A percentile compares a stretch with the other conserved stretches of the same genome.
Evolutionary conservation across 352 stramenopile species (phyloP).

Genomic region (Phytophthora cryptogea): DNA sequence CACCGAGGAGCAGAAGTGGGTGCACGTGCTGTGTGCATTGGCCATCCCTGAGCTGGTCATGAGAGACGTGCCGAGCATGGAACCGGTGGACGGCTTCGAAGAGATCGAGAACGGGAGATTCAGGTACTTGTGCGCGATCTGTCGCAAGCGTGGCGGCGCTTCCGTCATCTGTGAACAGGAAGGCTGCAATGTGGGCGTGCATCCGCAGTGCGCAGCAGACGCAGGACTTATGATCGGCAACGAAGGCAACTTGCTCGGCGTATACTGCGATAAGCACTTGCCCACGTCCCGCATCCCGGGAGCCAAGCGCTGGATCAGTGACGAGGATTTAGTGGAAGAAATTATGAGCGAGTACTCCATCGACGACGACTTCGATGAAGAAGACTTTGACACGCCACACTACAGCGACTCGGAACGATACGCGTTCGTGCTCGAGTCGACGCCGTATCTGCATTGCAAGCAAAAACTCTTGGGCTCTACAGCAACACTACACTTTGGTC

Average conservation of each 20-base stretch:
- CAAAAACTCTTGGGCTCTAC: constrained; percentile 49
- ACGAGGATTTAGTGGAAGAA: constrained; percentile 83
- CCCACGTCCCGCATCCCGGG: constrained; percentile 63
- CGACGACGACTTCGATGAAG: constrained; percentile 47
- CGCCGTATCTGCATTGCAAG: constrained; percentile 57
- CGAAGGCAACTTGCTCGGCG: constrained; percentile 64
- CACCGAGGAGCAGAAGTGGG: constrained; percentile 74
- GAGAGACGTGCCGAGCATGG: constrained; percentile 81
- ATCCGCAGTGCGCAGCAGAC: constrained; percentile 75
- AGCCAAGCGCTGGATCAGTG: constrained; percentile 84
- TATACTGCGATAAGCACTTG: constrained; percentile 88
- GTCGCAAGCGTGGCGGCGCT: constrained; percentile 76
- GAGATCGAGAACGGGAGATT: constrained; percentile 87
- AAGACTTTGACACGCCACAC: constrained; percentile 29
- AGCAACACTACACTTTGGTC: constrained; percentile 42
- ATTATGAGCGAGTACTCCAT: constrained; percentile 80
- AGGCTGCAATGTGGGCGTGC: constrained; percentile 79
- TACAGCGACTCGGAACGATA: constrained; percentile 54
- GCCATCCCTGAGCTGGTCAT: constrained; percentile 86
- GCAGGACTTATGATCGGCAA: constrained; percentile 83
- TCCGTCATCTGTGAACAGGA: constrained; percentile 84
- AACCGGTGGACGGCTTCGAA: constrained; percentile 82
- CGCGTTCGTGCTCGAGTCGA: constrained; percentile 80
- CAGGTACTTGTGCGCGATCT: constrained; percentile 80
- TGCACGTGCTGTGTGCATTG: constrained; percentile 83